Conservation (phyloP, 23 red algal genomes). For the Rhodosorus marinus region DNA sequence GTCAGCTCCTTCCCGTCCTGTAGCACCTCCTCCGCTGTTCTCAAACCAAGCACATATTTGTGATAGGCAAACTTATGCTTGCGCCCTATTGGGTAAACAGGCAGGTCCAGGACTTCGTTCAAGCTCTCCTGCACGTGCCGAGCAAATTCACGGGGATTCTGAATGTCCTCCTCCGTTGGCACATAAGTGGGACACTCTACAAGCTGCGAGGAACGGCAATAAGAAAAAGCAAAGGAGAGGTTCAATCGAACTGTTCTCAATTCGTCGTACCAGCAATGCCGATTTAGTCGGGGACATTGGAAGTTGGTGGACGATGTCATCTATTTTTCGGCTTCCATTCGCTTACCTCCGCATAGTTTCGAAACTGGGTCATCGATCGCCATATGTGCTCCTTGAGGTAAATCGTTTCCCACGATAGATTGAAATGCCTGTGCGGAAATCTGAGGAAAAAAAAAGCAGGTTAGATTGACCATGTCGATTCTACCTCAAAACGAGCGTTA, state of each 20-base stretch:
- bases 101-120: slow-evolving; percentile 19
- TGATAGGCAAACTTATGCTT: slow-evolving; percentile 65
- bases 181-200: slow-evolving; percentile 39
- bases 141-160: slow-evolving; percentile 30
- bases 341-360: slow-evolving; percentile 23
- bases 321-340: too few species aligned
- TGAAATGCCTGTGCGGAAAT: slow-evolving; percentile 44
- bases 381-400: slow-evolving; percentile 51
- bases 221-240: too few species aligned
- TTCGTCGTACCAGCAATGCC: too few species aligned
- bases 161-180: slow-evolving; percentile 30
- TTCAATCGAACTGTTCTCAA: too few species aligned
- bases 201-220: too few species aligned
- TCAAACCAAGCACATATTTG: slow-evolving; percentile 26
- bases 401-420: slow-evolving; percentile 66
- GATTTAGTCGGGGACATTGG: too few species aligned
- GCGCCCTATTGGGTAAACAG: slow-evolving; percentile 19
- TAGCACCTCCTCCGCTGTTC: background rate
- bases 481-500: slow-evolving; percentile 64
- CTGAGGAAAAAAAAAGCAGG: too few species aligned
- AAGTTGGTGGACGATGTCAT: too few species aligned
- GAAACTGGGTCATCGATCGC: slow-evolving; percentile 68
- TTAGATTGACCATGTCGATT: too few species aligned
- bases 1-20: too few species aligned
- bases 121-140: slow-evolving; percentile 37